A percentile compares a stretch with the other conserved stretches of the same genome.
phyloP scores from a whole-genome alignment of 2,329 filamentous ascomycete genomes.

The Hymenoscyphus repandus region DNA sequence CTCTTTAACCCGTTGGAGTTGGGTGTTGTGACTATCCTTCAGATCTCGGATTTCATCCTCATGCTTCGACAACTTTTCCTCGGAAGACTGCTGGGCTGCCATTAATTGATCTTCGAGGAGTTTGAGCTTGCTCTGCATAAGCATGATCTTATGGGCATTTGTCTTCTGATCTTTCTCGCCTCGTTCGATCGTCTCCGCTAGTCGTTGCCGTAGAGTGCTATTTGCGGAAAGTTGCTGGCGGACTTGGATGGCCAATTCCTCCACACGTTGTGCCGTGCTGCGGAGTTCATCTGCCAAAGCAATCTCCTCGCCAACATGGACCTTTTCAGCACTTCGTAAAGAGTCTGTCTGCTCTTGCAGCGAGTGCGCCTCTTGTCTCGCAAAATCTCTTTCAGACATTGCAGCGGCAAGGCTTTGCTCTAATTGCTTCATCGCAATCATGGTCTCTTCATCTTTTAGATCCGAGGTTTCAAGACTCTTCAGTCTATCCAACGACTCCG shows the following conservation, averaged over 20 bases:
- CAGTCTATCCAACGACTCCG: slow-evolving; percentile 60
- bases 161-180: slow-evolving; percentile 79
- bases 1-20: slow-evolving; percentile 69
- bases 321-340: slow-evolving; percentile 51
- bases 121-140: slow-evolving; percentile 76
- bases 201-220: slow-evolving; percentile 65
- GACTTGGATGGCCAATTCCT: slow-evolving; percentile 74
- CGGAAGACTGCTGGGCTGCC: slow-evolving; percentile 76
- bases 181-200: slow-evolving; percentile 73
- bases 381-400: slow-evolving; percentile 67
- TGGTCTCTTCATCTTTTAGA: slow-evolving; percentile 52
- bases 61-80: slow-evolving; percentile 75
- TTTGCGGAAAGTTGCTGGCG: slow-evolving; percentile 77
- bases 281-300: slow-evolving; percentile 65
- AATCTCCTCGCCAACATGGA: slow-evolving; percentile 54
- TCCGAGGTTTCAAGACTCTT: slow-evolving; percentile 54
- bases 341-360: slow-evolving; percentile 58
- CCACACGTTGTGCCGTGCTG: slow-evolving; percentile 70
- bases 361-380: slow-evolving; percentile 56
- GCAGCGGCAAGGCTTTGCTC: slow-evolving; percentile 65
- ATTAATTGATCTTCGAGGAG: slow-evolving; percentile 79
- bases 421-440: slow-evolving; percentile 57
- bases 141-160: slow-evolving; percentile 76
- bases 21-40: slow-evolving; percentile 69
- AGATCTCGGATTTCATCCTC: slow-evolving; percentile 78